Evolutionary conservation across 805 yeast species (phyloP).

Genomic region (Ogataea degrootiae): DNA sequence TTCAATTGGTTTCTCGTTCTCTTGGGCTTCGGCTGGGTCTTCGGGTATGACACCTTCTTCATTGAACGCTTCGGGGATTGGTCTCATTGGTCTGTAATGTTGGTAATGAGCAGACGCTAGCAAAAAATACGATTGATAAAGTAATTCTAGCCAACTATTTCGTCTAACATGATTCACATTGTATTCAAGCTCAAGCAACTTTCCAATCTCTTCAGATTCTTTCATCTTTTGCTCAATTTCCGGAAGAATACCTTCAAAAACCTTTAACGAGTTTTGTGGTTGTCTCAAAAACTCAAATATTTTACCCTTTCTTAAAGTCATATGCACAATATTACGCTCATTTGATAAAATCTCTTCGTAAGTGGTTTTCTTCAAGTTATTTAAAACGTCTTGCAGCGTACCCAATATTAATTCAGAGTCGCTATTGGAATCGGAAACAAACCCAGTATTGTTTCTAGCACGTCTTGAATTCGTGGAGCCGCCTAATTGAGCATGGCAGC

Average conservation of each 20-base stretch:
- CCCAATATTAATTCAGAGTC: slow-evolving; percentile 27
- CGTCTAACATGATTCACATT: slow-evolving; percentile 22
- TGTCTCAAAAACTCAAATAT: slow-evolving; percentile 52
- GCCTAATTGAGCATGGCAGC: slow-evolving; percentile 67
- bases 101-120: slow-evolving; percentile 72
- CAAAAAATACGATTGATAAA: slow-evolving; percentile 77
- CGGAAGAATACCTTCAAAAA: slow-evolving; percentile 39
- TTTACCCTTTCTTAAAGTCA: slow-evolving; percentile 61
- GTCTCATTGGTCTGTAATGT: slow-evolving; percentile 34
- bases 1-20: slow-evolving; percentile 18
- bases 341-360: slow-evolving; percentile 40
- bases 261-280: slow-evolving; percentile 46
- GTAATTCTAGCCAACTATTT: slow-evolving; percentile 49
- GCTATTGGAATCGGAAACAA: slow-evolving; percentile 5
- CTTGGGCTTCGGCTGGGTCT: slow-evolving; percentile 18
- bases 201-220: slow-evolving; percentile 4
- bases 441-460: slow-evolving; percentile 1
- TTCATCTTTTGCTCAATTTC: slow-evolving; percentile 24
- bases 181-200: slow-evolving; percentile 5
- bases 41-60: slow-evolving; percentile 18
- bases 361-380: slow-evolving; percentile 57
- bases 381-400: slow-evolving; percentile 65
- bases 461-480: slow-evolving; percentile 6
- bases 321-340: slow-evolving; percentile 44
- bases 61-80: slow-evolving; percentile 29